Evolutionary conservation across 1,139 yeast species (phyloP), one percentile per base, ranked within the genome.

Genomic region (Wickerhamiella infanticola): DNA sequence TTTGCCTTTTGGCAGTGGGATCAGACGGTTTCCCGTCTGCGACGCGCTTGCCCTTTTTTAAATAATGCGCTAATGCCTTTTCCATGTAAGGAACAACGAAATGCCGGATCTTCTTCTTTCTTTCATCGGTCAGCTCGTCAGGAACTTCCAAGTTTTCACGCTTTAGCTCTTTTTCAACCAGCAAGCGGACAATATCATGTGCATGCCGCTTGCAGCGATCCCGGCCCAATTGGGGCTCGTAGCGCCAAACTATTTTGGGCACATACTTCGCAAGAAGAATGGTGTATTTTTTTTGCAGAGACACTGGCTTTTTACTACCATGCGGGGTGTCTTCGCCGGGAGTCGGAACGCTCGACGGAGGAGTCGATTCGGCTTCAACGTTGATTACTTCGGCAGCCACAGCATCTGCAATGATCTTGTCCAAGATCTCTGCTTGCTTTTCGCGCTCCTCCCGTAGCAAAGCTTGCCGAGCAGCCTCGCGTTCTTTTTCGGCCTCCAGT

Each of bases 181-280:
- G 65, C 1, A 66, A 65, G 50, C 75, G 73, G 3, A 79, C 84
- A 49, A 85, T 73, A 29, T 86, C 95, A 52, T 77, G 74, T 1
- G 95, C 84, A 61, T 90, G 81, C 35, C 73, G 73, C 63, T 86
- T 90, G 45, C 85, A 61, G 47, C 77, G 72, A 3, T 82, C 94
- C 50, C 77, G 77, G 2, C 86, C 90, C 25, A 88, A 69, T 47
- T 75, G 77, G 2, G 67, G 60, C 52, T 77, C 81, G 59, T 80
- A 77, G 53, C 75, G 75, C 53, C 79, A 78, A 45, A 88, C 69
- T 55, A 81, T 63, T 57, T 86, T 86, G 3, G 97, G 96, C 23
- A 90, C 81, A 55, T 75, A 70, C 26, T 72, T 65, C 2, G 96
- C 97, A 61, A 90, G 76, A 33, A 40, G 24, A 18, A 13, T 42